Base-by-base conservation (phyloP, 495 filamentous ascomycete genomes). In the Thermothielavioides terrestris region DNA sequence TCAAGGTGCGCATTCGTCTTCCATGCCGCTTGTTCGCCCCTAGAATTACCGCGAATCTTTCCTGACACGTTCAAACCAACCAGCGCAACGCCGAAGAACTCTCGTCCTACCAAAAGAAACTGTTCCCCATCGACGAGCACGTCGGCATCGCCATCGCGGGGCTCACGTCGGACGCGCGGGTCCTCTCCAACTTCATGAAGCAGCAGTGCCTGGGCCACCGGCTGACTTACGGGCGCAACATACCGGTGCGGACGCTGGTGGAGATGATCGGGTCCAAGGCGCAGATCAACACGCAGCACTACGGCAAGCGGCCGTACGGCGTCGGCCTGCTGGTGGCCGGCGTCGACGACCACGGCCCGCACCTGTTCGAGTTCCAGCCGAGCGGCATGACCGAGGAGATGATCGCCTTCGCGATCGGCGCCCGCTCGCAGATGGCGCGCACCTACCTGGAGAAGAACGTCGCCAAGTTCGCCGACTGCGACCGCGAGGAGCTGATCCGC, bases 161-260 rank as follows among this genome's bases (percentile, higher is more conserved):
- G 53, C 87, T 98, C 50, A 91, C 94, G 47, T 95, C 92, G 54
- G 92, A 98, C 73, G 94, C 92, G 66, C 90, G 92, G 58, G 92
- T 98, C 62, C 89, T 98, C 60, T 95, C 90, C 75, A 97, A 97
- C 80, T 97, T 95, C 78, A 96, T 98, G 92, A 96, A 96, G 75
- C 88, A 94, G 71, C 92, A 97, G 72, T 94, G 86, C 43, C 88
- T 98, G 59, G 85, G 88, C 64, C 89, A 88, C 50, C 88, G 88
- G 62, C 85, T 98, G 62, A 94, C 89, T 49, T 97, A 94, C 78
- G 89, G 84, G 70, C 91, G 92, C 42, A 81, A 89, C 49, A 89
- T 98, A 59, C 86, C 86, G 14, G 73, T 97, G 64, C 81, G 88
- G 64, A 84, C 85, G 26, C 86, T 96, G 56, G 89, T 95, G 44